phyloP scores from a whole-genome alignment of 1,139 yeast genomes.

The Suhomyces wounanorum region DNA sequence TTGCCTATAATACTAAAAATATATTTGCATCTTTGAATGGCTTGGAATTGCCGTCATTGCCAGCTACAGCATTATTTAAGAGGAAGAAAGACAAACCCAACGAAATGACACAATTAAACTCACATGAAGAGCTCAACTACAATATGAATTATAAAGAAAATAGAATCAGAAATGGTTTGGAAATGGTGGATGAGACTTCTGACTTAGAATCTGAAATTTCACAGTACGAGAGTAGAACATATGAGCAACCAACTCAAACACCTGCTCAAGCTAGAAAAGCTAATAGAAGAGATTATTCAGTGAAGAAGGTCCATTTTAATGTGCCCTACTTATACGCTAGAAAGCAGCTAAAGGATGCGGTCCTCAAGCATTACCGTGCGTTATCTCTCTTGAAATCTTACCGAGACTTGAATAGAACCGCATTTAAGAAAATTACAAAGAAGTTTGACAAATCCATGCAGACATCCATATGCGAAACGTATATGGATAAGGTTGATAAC shows the following conservation, averaged over 20 bases:
- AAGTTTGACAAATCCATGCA: conserved; percentile 79
- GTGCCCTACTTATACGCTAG: conserved; percentile 74
- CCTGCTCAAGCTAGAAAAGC: conserved; percentile 22
- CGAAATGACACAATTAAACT: conserved; percentile 10
- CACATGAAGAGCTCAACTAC: conserved; percentile 12
- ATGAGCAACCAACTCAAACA: conserved; percentile 4
- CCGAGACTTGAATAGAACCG: conserved; percentile 78
- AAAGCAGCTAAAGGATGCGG: conserved; percentile 72
- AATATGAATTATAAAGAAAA: conserved; percentile 44
- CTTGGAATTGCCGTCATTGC: conserved; percentile 61
- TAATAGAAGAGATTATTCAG: conserved; percentile 36
- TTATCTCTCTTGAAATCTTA: conserved; percentile 78
- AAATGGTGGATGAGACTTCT: conserved; percentile 7
- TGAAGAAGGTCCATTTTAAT: conserved; percentile 32
- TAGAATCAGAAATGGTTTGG: conserved; percentile 41
- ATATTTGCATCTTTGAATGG: conserved; percentile 37
- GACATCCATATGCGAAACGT: conserved; percentile 49
- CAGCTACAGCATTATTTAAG: conserved; percentile 48
- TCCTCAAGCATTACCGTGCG: conserved; percentile 77
- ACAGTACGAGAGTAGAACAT: neutral
- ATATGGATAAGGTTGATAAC: conserved; percentile 61
- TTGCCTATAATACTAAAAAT: conserved; percentile 37
- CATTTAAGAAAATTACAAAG: conserved; percentile 83
- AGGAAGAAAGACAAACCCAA: conserved; percentile 20
- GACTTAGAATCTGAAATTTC: conserved; percentile 11